A percentile compares a stretch with the other conserved stretches of the same genome.
Evolutionary conservation across 2,329 filamentous ascomycete genomes (phyloP).

Genomic region (Stachybotrys elegans): DNA sequence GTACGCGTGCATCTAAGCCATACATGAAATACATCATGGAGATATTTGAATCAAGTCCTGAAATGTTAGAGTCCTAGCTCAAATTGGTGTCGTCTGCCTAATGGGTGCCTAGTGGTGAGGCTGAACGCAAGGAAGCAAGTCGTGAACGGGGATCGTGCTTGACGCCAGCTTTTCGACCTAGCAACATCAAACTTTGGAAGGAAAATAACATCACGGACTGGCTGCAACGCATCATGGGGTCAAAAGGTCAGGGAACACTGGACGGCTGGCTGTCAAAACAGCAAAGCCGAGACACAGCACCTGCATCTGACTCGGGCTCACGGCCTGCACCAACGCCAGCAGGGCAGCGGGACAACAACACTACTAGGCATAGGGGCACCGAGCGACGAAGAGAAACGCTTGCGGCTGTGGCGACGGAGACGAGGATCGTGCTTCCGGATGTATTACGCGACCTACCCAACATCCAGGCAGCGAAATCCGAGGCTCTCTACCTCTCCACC

Average conservation of each 20-base stretch:
- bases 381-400: conserved; percentile 23
- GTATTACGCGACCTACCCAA: conserved; percentile 40
- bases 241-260: conserved; percentile 18
- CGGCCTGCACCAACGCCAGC: conserved; percentile 1
- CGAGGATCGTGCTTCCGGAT: conserved; percentile 37
- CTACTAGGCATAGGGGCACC: conserved; percentile 13
- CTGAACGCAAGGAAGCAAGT: not conserved
- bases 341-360: conserved; percentile 5
- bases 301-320: conserved; percentile 5
- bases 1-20: too few species aligned
- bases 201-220: not conserved
- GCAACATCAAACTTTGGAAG: not conserved
- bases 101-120: not conserved
- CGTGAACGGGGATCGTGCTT: not conserved
- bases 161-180: not conserved
- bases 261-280: conserved; percentile 19
- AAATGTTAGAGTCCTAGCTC: not conserved
- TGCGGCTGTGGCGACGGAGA: conserved; percentile 40
- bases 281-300: conserved; percentile 6
- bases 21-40: too few species aligned
- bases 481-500: conserved; percentile 29
- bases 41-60: too few species aligned
- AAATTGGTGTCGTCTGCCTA: not conserved
- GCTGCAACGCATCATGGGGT: conserved; percentile 5
- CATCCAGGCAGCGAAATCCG: conserved; percentile 29